Percentiles rank a stretch among this genome's conserved stretches.
Conservation (phyloP, 768 basidiomycete genomes). For the Leccinum olivaceopallidum region DNA sequence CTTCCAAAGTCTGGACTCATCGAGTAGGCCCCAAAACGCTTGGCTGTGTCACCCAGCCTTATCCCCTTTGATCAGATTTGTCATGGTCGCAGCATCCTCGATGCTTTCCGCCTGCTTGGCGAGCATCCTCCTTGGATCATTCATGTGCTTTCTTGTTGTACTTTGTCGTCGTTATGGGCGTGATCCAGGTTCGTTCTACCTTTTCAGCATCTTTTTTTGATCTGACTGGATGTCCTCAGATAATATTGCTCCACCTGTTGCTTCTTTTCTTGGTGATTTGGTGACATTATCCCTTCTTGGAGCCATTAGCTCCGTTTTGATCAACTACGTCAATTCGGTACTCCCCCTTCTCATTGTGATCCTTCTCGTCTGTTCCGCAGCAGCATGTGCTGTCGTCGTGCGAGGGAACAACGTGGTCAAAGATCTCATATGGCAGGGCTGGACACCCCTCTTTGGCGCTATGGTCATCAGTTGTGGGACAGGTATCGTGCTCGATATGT, state of each 20-base stretch:
- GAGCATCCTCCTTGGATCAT: constrained; percentile 79
- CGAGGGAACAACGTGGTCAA: constrained; percentile 67
- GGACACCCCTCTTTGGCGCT: constrained; percentile 88
- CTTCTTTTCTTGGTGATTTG: constrained; percentile 90
- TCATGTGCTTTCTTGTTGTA: constrained; percentile 87
- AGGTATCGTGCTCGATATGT: constrained; percentile 88
- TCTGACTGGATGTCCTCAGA: constrained; percentile 45
- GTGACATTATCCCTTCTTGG: constrained; percentile 86
- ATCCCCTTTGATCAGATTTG: constrained; percentile 49
- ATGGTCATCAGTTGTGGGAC: constrained; percentile 88
- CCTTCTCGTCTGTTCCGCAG: constrained; percentile 48
- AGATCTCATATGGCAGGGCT: constrained; percentile 78
- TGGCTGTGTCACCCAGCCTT: constrained; percentile 5
- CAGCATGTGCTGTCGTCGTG: constrained; percentile 54
- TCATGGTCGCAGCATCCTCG: constrained; percentile 73
- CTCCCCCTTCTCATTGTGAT: constrained; percentile 58
- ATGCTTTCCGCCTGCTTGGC: constrained; percentile 83
- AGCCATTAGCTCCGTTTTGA: constrained; percentile 68
- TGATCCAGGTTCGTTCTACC: constrained; percentile 71
- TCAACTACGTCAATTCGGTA: constrained; percentile 62
- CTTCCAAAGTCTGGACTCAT: constrained; percentile 38
- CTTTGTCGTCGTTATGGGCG: constrained; percentile 71
- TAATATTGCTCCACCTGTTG: constrained; percentile 94
- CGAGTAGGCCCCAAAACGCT: constrained; percentile 33
- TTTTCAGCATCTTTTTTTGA: neutral